A percentile compares a stretch with the other conserved stretches of the same genome.
Evolutionary conservation across 2,329 filamentous ascomycete species (phyloP).

Genomic region (Magnaporthales sp.): DNA sequence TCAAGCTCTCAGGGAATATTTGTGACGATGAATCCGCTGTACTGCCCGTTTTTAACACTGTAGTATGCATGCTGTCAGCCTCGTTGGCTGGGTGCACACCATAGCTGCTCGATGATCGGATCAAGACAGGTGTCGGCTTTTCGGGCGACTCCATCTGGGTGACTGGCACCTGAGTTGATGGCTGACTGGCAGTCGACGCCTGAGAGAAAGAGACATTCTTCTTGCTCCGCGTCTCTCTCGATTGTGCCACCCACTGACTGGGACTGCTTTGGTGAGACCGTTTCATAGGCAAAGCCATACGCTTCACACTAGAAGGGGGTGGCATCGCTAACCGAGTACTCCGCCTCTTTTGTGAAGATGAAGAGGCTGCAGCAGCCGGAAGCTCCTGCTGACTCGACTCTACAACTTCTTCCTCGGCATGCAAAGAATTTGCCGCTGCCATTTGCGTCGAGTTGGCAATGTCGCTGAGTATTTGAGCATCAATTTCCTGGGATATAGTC

Average conservation of each 20-base stretch:
- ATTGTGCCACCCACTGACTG: neutral
- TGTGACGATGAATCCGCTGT: constrained; percentile 31
- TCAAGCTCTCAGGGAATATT: constrained; percentile 38
- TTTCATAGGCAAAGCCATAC: neutral
- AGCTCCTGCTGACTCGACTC: constrained; percentile 21
- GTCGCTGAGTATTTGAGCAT: constrained; percentile 40
- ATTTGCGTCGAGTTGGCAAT: constrained; percentile 20
- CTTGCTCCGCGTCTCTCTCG: constrained; percentile 5
- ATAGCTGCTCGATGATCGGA: constrained; percentile 12
- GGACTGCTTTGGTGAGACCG: neutral
- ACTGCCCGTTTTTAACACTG: constrained; percentile 11
- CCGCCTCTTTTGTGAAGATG: neutral
- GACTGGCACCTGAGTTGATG: constrained; percentile 22
- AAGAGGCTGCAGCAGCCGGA: neutral
- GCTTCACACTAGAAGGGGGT: neutral
- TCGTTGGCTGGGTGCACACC: neutral
- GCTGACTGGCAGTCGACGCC: constrained; percentile 31
- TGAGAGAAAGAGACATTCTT: constrained; percentile 28
- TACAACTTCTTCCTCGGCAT: constrained; percentile 18
- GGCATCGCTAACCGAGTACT: neutral
- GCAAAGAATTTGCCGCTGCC: neutral
- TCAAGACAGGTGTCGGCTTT: constrained; percentile 12
- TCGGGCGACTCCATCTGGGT: constrained; percentile 15
- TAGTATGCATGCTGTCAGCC: neutral
- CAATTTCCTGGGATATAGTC: constrained; percentile 40